These are phyloP conservation scores for Lophiotrema nucula DNA, from an alignment of 495 filamentous ascomycete genomes.

Conservation along the genomic window DNA sequence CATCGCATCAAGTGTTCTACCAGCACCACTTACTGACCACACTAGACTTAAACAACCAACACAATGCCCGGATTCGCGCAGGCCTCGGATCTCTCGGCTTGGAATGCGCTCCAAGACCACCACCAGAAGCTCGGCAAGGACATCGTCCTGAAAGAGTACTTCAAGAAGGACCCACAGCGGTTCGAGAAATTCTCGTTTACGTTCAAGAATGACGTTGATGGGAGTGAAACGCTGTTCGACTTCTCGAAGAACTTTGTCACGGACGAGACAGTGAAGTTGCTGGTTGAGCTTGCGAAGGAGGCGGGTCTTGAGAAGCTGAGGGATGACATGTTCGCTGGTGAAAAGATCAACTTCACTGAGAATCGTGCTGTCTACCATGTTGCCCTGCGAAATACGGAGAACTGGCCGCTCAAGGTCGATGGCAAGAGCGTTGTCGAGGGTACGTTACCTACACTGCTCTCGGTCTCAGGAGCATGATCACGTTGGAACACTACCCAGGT, in stretches of 20 bases:
- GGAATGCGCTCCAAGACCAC: constrained; percentile 86
- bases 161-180: constrained; percentile 81
- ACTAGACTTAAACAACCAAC: not conserved
- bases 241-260: constrained; percentile 99
- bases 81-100: constrained; percentile 76
- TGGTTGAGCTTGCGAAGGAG: constrained; percentile 87
- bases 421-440: constrained; percentile 94
- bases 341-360: constrained; percentile 99
- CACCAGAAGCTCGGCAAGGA: constrained; percentile 77
- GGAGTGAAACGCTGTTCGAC: constrained; percentile 87
- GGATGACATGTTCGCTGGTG: constrained; percentile 93
- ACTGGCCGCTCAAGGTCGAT: constrained; percentile 86
- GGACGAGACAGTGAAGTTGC: constrained; percentile 81
- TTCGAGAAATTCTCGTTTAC: constrained; percentile 86
- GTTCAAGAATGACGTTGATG: constrained; percentile 76
- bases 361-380: constrained; percentile 93
- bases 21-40: not conserved
- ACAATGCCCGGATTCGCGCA: constrained; percentile 60
- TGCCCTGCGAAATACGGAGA: constrained; percentile 83
- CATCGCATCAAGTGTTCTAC: no score
- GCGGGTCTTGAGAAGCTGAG: constrained; percentile 87
- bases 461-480: no score
- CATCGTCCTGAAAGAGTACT: constrained; percentile 90
- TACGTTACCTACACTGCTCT: no score
- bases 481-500: no score